A percentile compares a stretch with the other conserved stretches of the same genome.
These are phyloP conservation scores for Penicillium digitatum DNA, from an alignment of 2,329 filamentous ascomycete species.

Conservation along the genomic window DNA sequence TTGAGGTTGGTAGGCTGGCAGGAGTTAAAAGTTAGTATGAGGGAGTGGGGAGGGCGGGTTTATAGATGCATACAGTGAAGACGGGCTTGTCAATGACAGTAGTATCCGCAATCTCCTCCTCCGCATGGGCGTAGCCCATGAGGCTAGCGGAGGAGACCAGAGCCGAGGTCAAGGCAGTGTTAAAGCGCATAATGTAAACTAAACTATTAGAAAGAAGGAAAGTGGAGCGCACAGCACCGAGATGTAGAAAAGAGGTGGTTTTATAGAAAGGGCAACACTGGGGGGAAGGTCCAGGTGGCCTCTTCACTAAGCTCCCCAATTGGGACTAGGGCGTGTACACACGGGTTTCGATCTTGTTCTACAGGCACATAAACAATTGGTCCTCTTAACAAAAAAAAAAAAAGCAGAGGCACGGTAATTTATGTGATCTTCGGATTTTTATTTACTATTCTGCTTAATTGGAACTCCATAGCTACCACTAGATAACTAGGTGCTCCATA, in stretches of 20 bases:
- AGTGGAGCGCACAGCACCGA: slow-evolving; percentile 14
- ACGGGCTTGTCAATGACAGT: slow-evolving; percentile 66
- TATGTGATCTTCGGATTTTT: too few species aligned
- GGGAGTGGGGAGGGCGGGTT: slow-evolving; percentile 8
- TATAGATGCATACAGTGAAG: slow-evolving; percentile 68
- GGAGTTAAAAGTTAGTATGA: background rate
- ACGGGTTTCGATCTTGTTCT: slow-evolving; percentile 9
- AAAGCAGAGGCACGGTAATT: too few species aligned
- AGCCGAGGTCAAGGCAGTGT: slow-evolving; percentile 68
- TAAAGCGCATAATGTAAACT: slow-evolving; percentile 72
- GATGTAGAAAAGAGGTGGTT: slow-evolving; percentile 24
- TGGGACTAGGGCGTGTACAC: slow-evolving; percentile 20
- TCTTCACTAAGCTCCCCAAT: slow-evolving; percentile 35
- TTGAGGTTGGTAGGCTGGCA: slow-evolving; percentile 77
- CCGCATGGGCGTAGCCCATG: slow-evolving; percentile 61
- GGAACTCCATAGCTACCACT: too few species aligned
- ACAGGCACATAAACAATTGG: background rate
- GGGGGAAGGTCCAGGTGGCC: slow-evolving; percentile 43
- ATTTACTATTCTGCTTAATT: too few species aligned
- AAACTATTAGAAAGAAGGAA: slow-evolving; percentile 12
- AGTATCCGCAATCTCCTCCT: slow-evolving; percentile 57
- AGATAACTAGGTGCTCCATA: too few species aligned
- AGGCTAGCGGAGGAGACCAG: slow-evolving; percentile 68
- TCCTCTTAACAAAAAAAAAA: too few species aligned
- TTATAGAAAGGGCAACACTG: slow-evolving; percentile 27